Conservation (phyloP, 768 basidiomycete species). For the Naganishia friedmannii region DNA sequence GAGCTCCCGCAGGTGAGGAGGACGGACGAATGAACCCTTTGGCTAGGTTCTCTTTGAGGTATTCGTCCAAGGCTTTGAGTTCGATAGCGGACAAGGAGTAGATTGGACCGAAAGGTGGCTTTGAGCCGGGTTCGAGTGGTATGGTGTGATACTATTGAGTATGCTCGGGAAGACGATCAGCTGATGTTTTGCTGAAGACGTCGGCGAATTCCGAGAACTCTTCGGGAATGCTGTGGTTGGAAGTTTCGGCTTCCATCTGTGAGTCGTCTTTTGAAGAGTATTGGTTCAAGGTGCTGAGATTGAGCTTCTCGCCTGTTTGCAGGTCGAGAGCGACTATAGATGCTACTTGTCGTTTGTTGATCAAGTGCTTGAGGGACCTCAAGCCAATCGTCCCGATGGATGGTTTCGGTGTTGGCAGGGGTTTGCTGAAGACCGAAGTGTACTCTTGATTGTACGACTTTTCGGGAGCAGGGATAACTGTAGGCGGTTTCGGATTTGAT, state of each 20-base stretch:
- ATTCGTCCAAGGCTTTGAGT: conserved; percentile 50
- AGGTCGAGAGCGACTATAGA: conserved; percentile 11
- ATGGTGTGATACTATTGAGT: conserved; percentile 30
- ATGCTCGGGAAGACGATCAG: conserved; percentile 30
- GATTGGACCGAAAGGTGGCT: conserved; percentile 47
- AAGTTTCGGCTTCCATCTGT: not conserved
- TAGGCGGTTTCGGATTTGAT: no score
- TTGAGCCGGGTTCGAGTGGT: conserved; percentile 23
- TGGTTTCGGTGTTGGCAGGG: not conserved
- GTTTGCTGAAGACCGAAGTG: not conserved
- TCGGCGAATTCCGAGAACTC: conserved; percentile 24
- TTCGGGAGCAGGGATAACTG: not conserved
- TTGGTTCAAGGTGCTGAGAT: not conserved
- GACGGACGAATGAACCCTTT: conserved; percentile 27
- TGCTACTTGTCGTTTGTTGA: conserved; percentile 1
- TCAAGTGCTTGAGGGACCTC: conserved; percentile 12
- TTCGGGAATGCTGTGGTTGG: conserved; percentile 12
- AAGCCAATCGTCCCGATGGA: conserved; percentile 11
- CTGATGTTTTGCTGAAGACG: conserved; percentile 29
- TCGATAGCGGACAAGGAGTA: conserved; percentile 52
- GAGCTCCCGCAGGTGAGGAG: conserved; percentile 22
- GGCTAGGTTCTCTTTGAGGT: conserved; percentile 52
- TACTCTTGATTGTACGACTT: conserved; percentile 11
- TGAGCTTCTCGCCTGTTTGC: conserved; percentile 9
- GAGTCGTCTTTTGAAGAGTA: not conserved